Evolutionary conservation across 2,329 filamentous ascomycete species (phyloP).

Genomic region (Cladosporium austrohemisphaericum): DNA sequence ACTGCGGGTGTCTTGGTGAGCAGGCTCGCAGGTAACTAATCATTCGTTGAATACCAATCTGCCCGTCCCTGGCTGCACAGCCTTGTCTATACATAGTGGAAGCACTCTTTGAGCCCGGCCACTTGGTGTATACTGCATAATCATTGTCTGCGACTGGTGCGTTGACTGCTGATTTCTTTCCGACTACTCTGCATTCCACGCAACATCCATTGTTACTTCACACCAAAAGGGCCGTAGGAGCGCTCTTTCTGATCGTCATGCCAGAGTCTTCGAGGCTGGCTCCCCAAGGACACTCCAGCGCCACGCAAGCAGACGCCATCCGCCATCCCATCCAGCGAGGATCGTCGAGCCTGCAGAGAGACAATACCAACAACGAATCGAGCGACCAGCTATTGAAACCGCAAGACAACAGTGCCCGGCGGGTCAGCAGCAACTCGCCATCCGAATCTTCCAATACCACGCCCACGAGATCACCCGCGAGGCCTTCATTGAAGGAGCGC

Average conservation of each 20-base stretch:
- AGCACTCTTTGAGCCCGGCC: too few relatives aligned
- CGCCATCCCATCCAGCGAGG: conserved; percentile 11
- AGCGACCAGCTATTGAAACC: neutral
- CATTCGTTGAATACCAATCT: too few relatives aligned
- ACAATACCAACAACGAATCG: conserved; percentile 4
- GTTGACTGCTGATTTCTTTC: too few relatives aligned
- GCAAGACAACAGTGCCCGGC: neutral
- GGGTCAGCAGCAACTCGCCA: neutral
- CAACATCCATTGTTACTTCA: too few relatives aligned
- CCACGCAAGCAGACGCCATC: neutral
- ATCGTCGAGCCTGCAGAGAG: conserved; percentile 1
- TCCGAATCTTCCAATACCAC: neutral
- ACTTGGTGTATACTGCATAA: too few relatives aligned
- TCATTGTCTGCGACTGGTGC: too few relatives aligned
- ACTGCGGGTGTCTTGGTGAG: too few relatives aligned
- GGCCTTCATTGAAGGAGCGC: conserved; percentile 4
- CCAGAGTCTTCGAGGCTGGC: conserved; percentile 1
- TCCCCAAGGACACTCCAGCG: neutral
- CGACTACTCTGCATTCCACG: too few relatives aligned
- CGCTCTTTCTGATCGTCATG: neutral
- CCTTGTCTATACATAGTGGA: too few relatives aligned
- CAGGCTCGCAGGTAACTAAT: too few relatives aligned
- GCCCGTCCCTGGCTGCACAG: too few relatives aligned
- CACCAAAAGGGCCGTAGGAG: too few relatives aligned
- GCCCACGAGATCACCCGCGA: neutral